Evolutionary conservation across 1,139 yeast species (phyloP).

Genomic region (Scheffersomyces illinoinensis): DNA sequence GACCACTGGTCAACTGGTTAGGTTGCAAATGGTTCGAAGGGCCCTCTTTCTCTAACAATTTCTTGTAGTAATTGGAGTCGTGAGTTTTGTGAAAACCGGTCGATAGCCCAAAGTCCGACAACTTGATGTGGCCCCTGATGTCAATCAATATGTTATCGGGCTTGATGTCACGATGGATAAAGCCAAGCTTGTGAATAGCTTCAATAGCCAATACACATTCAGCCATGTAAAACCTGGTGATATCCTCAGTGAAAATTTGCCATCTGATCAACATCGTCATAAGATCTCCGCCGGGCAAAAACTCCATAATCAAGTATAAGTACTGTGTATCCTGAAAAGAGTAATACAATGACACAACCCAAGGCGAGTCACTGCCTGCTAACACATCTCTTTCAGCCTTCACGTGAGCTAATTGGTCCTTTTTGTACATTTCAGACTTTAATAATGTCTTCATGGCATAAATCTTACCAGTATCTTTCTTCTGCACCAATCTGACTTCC

Average conservation of each 20-base stretch:
- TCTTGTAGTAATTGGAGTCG: conserved; percentile 75
- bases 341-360: conserved; percentile 82
- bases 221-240: conserved; percentile 81
- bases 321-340: conserved; percentile 81
- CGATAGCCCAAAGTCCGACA: conserved; percentile 80
- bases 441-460: conserved; percentile 82
- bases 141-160: conserved; percentile 83
- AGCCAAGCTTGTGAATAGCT: conserved; percentile 78
- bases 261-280: conserved; percentile 88
- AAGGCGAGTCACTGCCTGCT: conserved; percentile 83
- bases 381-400: conserved; percentile 84
- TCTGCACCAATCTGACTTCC: conserved; percentile 81
- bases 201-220: conserved; percentile 85
- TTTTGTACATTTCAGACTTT: conserved; percentile 80
- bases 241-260: conserved; percentile 85
- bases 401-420: conserved; percentile 81
- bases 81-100: conserved; percentile 87
- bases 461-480: conserved; percentile 77
- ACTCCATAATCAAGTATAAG: conserved; percentile 78
- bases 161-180: conserved; percentile 76
- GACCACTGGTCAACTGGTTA: conserved; percentile 23
- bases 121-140: conserved; percentile 74
- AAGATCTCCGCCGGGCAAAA: conserved; percentile 82
- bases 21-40: conserved; percentile 26
- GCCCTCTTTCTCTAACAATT: conserved; percentile 63